These are phyloP conservation scores for Pythium folliculosum DNA, from an alignment of 352 stramenopile species.

Conservation along the genomic window DNA sequence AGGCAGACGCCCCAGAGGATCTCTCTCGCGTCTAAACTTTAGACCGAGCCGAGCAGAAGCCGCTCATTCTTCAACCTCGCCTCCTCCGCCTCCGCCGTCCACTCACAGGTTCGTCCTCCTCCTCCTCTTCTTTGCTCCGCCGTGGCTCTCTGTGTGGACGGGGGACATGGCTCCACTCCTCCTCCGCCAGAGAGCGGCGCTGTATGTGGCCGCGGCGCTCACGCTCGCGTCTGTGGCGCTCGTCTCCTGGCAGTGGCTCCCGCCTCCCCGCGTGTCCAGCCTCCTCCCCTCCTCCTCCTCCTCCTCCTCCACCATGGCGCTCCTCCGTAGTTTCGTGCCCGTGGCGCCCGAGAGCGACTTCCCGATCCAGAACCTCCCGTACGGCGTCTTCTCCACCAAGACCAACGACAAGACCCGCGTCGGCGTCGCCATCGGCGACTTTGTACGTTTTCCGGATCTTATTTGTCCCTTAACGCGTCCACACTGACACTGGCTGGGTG, in stretches of 20 bases:
- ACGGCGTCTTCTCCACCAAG: slow-evolving; percentile 91
- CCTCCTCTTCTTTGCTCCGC: not conserved
- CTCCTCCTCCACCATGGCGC: slow-evolving; percentile 23
- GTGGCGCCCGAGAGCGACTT: slow-evolving; percentile 84
- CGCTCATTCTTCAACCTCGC: slow-evolving; percentile 31
- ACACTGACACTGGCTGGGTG: no score
- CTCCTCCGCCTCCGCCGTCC: not conserved
- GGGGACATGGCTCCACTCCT: not conserved
- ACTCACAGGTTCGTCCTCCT: slow-evolving; percentile 22
- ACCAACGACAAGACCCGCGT: slow-evolving; percentile 68
- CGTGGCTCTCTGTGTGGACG: not conserved
- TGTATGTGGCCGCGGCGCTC: slow-evolving; percentile 11
- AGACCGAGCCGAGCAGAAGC: not conserved
- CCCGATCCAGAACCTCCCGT: slow-evolving; percentile 94
- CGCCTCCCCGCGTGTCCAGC: not conserved
- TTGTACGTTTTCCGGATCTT: slow-evolving; percentile 38
- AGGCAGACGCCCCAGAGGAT: not conserved
- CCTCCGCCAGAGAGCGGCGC: not conserved
- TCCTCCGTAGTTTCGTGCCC: slow-evolving; percentile 57
- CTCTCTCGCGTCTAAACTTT: slow-evolving; percentile 1
- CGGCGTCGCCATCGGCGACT: slow-evolving; percentile 83
- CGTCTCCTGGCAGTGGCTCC: slow-evolving; percentile 12
- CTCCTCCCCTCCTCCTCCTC: not conserved
- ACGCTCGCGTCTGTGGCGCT: slow-evolving; percentile 20
- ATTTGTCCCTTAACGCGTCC: not conserved